Conservation (phyloP, 2,329 filamentous ascomycete genomes). For the Emergomyces africanus region DNA sequence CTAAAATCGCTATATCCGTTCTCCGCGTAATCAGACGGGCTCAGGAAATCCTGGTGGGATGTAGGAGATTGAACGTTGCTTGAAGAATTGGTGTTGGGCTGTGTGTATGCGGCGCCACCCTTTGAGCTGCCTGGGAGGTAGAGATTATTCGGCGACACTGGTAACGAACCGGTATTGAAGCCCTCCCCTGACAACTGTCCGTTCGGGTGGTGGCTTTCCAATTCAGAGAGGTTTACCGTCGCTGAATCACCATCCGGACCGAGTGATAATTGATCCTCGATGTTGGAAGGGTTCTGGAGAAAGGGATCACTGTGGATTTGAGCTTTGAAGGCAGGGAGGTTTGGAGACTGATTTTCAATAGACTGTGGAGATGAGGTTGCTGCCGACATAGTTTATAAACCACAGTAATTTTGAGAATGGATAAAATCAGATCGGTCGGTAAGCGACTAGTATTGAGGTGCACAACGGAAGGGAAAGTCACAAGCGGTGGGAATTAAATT, state of each 20-base stretch:
- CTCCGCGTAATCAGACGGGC: constrained; percentile 18
- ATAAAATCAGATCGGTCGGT: neutral
- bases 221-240: constrained; percentile 1
- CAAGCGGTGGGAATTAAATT: neutral
- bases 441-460: neutral
- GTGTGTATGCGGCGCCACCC: constrained; percentile 4
- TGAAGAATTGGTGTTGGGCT: constrained; percentile 5
- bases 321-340: constrained; percentile 19
- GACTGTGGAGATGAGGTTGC: constrained; percentile 12
- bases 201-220: neutral
- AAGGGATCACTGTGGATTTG: constrained; percentile 26
- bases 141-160: constrained; percentile 1
- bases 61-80: constrained; percentile 10
- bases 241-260: constrained; percentile 20
- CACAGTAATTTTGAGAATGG: neutral
- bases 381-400: constrained; percentile 12
- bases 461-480: neutral
- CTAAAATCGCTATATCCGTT: constrained; percentile 19
- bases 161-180: constrained; percentile 1
- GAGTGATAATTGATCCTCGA: constrained; percentile 25
- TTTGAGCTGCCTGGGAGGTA: neutral
- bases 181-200: neutral
- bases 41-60: constrained; percentile 19
- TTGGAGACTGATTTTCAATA: constrained; percentile 13
- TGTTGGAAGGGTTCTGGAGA: constrained; percentile 25